Evolutionary conservation across 2,329 filamentous ascomycete genomes (phyloP), one percentile per base, ranked within the genome.

Genomic region (Aspergillus ochraceus): DNA sequence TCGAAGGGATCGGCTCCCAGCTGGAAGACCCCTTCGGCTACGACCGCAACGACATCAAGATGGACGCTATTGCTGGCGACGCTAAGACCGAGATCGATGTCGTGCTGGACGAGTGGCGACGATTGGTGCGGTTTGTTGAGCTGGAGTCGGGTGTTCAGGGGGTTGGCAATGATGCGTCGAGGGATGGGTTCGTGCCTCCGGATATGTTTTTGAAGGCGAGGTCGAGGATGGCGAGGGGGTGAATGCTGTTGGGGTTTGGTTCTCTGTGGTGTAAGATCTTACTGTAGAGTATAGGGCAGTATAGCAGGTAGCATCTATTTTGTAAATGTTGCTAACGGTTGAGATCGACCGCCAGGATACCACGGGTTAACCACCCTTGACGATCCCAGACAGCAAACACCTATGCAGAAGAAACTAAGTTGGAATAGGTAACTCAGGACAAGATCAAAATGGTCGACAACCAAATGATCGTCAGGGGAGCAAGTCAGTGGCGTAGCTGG

Each of bases 21-120:
- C 76, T 88, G 1, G 86, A 89, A 68, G 86, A 89, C 68, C 86
- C 86, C 1, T 88, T 89, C 69, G 86, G 86, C 2, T 86, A 86
- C 58, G 86, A 87, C 64, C 81, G 83, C 67, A 88, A 87, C 58
- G 86, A 88, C 68, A 88, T 89, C 73, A 88, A 88, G 68, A 86
- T 88, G 81, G 86, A 88, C 70, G 85, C 84, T 3, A 84, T 88
- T 53, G 83, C 85, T 2, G 85, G 86, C 64, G 86, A 89, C 68
- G 77, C 84, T 49, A 76, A 84, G 60, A 78, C 78, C 45, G 86
- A 88, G 72, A 80, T 86, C 19, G 80, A 81, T 62, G 85, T 86
- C 6, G 71, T 88, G 66, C 67, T 88, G 24, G 79, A 81, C 14
- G 85, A 87, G 70, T 88, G 86, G 86, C 79, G 78, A 65, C 74